Base-by-base conservation (phyloP, 2,329 filamentous ascomycete species). In the Alternaria tenuissima region DNA sequence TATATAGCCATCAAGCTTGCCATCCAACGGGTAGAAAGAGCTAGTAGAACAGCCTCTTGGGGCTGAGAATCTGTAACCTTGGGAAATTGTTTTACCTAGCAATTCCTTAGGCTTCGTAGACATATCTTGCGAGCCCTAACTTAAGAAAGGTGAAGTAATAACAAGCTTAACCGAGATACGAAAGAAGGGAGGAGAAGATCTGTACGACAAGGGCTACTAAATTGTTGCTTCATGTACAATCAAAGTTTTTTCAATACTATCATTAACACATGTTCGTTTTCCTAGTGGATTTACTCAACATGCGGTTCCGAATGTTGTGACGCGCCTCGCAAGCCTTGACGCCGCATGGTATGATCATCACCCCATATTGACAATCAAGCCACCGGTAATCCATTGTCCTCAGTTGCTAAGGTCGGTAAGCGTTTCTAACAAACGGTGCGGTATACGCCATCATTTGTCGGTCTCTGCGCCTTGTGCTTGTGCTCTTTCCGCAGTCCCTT, bases 351-450 rank as follows among this genome's bases (percentile, higher is more conserved):
- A 11, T 41, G 48, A 52, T 28, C n/a, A 41, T 41, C 49, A 9
- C 7, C 1, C n/a, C 22, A 41, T 16, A 0, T 11, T 8, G 39
- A 7, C 46, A 14, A 22, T 22, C 30, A 44, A 22, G 24, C 24
- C 52, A 49, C 28, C 28, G 4, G 20, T 24, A 44, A 44, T 5
- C 38, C 34, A 24, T n/a, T 18, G 20, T 22, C 39, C 16, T 44
- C 32, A 38, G 12, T 39, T 24, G 9, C 32, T 12, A 12, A 38
- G 36, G 11, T 18, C 34, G 11, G 14, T 9, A 41, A 7, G 20
- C 12, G 11, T 5, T 30, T 30, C 63, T 62, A 85, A 59, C 83
- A 85, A 6, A 85, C 83, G 30, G 74, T 72, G 51, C 83, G 75
- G 69, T 85, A 82, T 6, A 85, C 80, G 4, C 83, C 83, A 36